Conservation (phyloP, 2,329 filamentous ascomycete species). For the Corynespora cassiicola region DNA sequence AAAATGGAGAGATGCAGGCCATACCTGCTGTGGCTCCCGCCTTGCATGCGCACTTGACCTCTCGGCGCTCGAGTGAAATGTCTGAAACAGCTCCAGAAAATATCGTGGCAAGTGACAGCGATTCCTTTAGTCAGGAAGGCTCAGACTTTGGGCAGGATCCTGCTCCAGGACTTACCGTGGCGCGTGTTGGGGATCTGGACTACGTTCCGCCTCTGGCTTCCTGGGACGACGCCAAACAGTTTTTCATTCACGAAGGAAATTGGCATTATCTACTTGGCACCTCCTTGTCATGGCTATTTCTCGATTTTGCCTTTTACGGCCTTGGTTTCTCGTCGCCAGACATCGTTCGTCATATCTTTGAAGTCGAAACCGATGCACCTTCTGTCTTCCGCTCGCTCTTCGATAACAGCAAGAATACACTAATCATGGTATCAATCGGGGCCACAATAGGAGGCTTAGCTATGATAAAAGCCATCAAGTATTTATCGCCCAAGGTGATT, state of each 20-base stretch:
- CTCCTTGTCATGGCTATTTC: conserved; percentile 41
- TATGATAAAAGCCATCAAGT: conserved; percentile 43
- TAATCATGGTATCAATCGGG: conserved; percentile 44
- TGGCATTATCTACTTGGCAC: conserved; percentile 47
- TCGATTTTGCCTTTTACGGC: conserved; percentile 46
- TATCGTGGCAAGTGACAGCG: conserved; percentile 31
- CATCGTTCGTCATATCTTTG: conserved; percentile 43
- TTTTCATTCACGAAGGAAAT: conserved; percentile 43
- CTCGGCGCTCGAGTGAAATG: conserved; percentile 23
- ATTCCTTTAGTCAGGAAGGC: conserved; percentile 16
- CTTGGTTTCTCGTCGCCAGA: conserved; percentile 43
- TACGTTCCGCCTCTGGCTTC: conserved; percentile 50
- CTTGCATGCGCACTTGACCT: background rate
- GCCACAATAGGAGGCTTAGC: conserved; percentile 34
- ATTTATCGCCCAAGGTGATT: conserved; percentile 38
- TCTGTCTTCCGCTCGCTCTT: conserved; percentile 31
- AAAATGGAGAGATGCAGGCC: conserved; percentile 40
- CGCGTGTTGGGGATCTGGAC: conserved; percentile 54
- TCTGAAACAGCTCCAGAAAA: conserved; percentile 36
- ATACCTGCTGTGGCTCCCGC: conserved; percentile 16
- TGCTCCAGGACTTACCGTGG: no score
- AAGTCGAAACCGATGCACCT: conserved; percentile 16
- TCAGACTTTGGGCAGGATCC: conserved; percentile 2
- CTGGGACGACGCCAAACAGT: conserved; percentile 36
- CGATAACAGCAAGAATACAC: conserved; percentile 36